phyloP scores from a whole-genome alignment of 2,329 filamentous ascomycete genomes.

The Sclerotinia glacialis region DNA sequence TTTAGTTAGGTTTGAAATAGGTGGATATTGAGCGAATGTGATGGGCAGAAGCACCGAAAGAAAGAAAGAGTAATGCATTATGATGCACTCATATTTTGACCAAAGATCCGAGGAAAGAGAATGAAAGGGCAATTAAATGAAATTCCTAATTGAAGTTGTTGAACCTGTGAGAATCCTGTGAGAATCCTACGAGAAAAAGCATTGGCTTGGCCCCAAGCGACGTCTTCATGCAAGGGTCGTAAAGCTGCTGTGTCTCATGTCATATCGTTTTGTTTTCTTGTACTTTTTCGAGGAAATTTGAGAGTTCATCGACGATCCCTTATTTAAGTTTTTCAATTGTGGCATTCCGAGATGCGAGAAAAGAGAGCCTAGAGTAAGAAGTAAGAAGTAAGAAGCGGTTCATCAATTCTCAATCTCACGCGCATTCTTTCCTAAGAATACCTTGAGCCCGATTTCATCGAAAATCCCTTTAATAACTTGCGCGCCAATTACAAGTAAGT shows the following conservation, averaged over 20 bases:
- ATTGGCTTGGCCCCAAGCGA: constrained; percentile 7
- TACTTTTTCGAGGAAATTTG: background rate
- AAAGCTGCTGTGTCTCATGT: constrained; percentile 6
- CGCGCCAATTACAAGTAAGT: constrained; percentile 6
- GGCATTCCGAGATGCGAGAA: background rate
- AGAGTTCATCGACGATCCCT: background rate
- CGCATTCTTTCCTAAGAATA: background rate
- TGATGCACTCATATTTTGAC: constrained; percentile 35
- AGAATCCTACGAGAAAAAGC: constrained; percentile 5
- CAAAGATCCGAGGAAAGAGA: constrained; percentile 21
- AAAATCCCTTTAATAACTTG: background rate
- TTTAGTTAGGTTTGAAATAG: constrained; percentile 49
- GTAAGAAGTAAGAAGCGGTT: no score
- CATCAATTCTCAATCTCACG: background rate
- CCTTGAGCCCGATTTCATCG: no score
- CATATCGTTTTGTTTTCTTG: background rate
- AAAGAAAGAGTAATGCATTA: constrained; percentile 33
- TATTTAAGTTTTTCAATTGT: background rate
- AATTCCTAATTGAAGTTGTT: constrained; percentile 6
- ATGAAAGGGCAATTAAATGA: background rate
- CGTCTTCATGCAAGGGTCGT: constrained; percentile 15
- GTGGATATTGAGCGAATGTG: constrained; percentile 41
- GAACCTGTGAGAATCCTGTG: constrained; percentile 9
- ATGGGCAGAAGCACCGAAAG: constrained; percentile 28
- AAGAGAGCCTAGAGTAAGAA: no score